phyloP scores from a whole-genome alignment of 495 filamentous ascomycete genomes.

The Aspergillus nanangensis region DNA sequence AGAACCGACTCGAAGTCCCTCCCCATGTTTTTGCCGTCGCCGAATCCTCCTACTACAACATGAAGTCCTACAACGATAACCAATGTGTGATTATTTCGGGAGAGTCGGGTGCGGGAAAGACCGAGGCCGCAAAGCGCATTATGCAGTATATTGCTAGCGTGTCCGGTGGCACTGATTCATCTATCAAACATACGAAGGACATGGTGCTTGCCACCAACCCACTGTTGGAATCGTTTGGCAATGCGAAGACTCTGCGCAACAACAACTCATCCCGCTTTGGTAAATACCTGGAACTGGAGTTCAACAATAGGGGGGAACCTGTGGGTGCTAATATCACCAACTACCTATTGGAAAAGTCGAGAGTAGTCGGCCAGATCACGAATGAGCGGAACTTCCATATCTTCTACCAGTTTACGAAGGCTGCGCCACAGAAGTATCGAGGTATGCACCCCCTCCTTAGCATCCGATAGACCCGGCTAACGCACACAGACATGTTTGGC shows the following conservation, averaged over 20 bases:
- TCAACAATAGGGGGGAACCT: constrained; percentile 89
- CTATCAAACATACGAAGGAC: constrained; percentile 97
- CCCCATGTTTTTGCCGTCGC: constrained; percentile 98
- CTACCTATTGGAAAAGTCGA: constrained; percentile 90
- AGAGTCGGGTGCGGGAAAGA: constrained; percentile 98
- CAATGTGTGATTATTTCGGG: constrained; percentile 99
- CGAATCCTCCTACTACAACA: constrained; percentile 96
- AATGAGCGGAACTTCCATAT: constrained; percentile 99
- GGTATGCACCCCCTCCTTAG: constrained; percentile 30
- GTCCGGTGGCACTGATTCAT: constrained; percentile 80
- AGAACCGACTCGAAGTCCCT: constrained; percentile 93
- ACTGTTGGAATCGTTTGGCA: constrained; percentile 94
- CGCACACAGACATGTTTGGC: constrained; percentile 66
- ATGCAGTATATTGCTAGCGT: constrained; percentile 99
- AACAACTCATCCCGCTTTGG: constrained; percentile 99
- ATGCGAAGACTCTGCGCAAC: constrained; percentile 95
- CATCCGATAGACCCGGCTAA: constrained; percentile 8
- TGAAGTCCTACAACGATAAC: constrained; percentile 99
- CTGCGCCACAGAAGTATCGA: constrained; percentile 79
- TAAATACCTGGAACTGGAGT: constrained; percentile 97
- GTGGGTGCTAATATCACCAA: constrained; percentile 98
- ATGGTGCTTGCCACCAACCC: constrained; percentile 99
- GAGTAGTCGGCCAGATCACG: constrained; percentile 91
- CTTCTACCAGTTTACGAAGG: constrained; percentile 98
- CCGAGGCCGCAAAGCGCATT: constrained; percentile 97